Evolutionary conservation across 306 rosid genomes (phyloP).

Genomic region (Quercus alba): DNA sequence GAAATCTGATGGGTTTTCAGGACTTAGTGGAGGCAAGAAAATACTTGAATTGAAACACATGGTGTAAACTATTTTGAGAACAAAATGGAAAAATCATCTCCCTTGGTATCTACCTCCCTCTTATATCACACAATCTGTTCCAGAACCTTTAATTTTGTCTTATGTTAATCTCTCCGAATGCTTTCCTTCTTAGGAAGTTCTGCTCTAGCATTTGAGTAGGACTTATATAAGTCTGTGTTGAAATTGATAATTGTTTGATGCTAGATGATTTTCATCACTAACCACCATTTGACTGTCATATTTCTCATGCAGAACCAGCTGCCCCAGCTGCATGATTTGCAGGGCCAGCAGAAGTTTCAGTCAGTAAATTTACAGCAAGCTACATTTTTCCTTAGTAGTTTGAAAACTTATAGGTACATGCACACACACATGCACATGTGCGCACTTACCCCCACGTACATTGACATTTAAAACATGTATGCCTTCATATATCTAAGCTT

Average conservation of each 20-base stretch:
- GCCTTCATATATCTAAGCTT: neutral
- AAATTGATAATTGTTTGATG: neutral
- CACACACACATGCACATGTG: neutral
- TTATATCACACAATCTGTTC: neutral
- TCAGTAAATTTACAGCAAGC: conserved; percentile 16
- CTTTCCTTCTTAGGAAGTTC: neutral
- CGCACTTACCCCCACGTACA: neutral
- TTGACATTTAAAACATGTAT: too few species aligned
- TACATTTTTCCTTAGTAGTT: neutral
- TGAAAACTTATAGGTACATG: neutral
- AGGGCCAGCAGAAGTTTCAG: conserved; percentile 47
- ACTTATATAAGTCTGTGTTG: neutral
- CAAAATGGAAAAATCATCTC: neutral
- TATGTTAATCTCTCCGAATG: neutral
- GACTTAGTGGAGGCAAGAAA: neutral
- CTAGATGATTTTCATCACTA: neutral
- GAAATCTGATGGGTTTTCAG: neutral
- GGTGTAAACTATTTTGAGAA: neutral
- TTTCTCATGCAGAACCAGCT: conserved; percentile 31
- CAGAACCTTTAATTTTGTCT: neutral
- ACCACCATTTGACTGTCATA: neutral
- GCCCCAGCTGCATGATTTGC: conserved; percentile 45
- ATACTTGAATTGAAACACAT: neutral
- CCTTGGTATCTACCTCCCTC: neutral
- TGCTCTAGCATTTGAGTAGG: neutral